Conservation (phyloP, 2,329 filamentous ascomycete species). For the Pseudomassariella vexata region DNA sequence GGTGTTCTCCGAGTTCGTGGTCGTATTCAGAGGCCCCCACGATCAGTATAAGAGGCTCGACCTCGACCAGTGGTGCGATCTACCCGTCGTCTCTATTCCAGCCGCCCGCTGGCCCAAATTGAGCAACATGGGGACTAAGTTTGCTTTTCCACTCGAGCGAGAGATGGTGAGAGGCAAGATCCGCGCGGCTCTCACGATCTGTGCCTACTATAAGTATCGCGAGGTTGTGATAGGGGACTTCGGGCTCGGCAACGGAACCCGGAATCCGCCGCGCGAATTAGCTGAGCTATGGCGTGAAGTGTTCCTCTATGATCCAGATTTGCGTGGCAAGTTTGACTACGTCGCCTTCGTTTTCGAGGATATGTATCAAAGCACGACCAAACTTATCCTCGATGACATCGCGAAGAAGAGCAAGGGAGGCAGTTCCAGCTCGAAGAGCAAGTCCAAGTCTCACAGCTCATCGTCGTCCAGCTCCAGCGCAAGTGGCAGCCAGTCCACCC, state of each 20-base stretch:
- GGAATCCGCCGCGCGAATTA: slow-evolving; percentile 60
- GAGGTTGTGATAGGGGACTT: slow-evolving; percentile 60
- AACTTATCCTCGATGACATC: slow-evolving; percentile 48
- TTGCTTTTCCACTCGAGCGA: slow-evolving; percentile 66
- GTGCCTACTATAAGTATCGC: slow-evolving; percentile 51
- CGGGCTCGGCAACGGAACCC: slow-evolving; percentile 56
- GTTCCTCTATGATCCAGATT: slow-evolving; percentile 55
- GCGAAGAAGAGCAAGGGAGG: slow-evolving; percentile 40
- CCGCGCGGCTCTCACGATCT: slow-evolving; percentile 64
- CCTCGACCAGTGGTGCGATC: slow-evolving; percentile 48
- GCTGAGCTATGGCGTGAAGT: slow-evolving; percentile 62
- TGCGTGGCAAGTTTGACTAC: slow-evolving; percentile 55
- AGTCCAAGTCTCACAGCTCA: slow-evolving; percentile 22
- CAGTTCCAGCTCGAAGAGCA: slow-evolving; percentile 21
- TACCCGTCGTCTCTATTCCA: slow-evolving; percentile 70
- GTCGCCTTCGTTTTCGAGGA: slow-evolving; percentile 63
- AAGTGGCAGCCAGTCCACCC: background rate
- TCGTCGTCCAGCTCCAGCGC: slow-evolving; percentile 30
- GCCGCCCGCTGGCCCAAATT: slow-evolving; percentile 70
- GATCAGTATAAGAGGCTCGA: slow-evolving; percentile 55
- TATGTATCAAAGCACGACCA: slow-evolving; percentile 44
- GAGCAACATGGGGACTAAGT: slow-evolving; percentile 58
- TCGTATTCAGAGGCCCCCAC: slow-evolving; percentile 67
- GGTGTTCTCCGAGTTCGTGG: slow-evolving; percentile 64
- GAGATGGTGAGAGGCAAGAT: slow-evolving; percentile 71